phyloP scores from a whole-genome alignment of 2,329 filamentous ascomycete genomes.

The Fusarium pseudoanthophilum region DNA sequence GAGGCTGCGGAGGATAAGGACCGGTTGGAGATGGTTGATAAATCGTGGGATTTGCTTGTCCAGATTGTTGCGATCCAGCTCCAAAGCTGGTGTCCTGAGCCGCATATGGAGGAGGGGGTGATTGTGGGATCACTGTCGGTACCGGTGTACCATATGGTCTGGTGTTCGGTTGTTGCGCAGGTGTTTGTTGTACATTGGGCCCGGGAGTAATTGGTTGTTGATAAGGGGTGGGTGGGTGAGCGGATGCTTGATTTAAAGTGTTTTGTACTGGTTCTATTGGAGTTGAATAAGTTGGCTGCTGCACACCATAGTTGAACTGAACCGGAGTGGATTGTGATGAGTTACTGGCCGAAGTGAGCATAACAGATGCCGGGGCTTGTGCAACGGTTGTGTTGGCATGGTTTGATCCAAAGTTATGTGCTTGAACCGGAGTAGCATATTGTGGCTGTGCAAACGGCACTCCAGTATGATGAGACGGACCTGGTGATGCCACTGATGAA shows the following conservation, averaged over 20 bases:
- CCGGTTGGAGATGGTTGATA: slow-evolving; percentile 27
- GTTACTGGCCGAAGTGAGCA: slow-evolving; percentile 12
- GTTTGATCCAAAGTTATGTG: slow-evolving; percentile 18
- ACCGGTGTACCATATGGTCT: slow-evolving; percentile 7
- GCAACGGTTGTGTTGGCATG: slow-evolving; percentile 6
- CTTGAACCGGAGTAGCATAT: slow-evolving; percentile 29
- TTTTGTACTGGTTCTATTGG: slow-evolving; percentile 7
- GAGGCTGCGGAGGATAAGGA: slow-evolving; percentile 33
- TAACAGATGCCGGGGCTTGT: neutral
- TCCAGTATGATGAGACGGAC: slow-evolving; percentile 15
- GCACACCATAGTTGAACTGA: slow-evolving; percentile 30
- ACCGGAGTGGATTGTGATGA: slow-evolving; percentile 10
- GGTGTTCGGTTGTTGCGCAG: slow-evolving; percentile 17
- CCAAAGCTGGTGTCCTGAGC: slow-evolving; percentile 18
- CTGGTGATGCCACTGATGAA: neutral
- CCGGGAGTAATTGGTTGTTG: slow-evolving; percentile 17
- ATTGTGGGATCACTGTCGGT: slow-evolving; percentile 21
- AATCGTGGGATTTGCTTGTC: slow-evolving; percentile 17
- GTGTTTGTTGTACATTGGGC: slow-evolving; percentile 14
- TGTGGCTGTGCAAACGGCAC: slow-evolving; percentile 36
- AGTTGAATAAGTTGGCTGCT: slow-evolving; percentile 37
- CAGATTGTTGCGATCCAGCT: slow-evolving; percentile 25
- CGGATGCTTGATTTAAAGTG: neutral
- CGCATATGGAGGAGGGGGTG: slow-evolving; percentile 42
- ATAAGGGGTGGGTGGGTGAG: slow-evolving; percentile 6